Percentiles rank a stretch among this genome's conserved stretches.
phyloP scores from a whole-genome alignment of 352 stramenopile genomes.

The Globisporangium sylvaticum region DNA sequence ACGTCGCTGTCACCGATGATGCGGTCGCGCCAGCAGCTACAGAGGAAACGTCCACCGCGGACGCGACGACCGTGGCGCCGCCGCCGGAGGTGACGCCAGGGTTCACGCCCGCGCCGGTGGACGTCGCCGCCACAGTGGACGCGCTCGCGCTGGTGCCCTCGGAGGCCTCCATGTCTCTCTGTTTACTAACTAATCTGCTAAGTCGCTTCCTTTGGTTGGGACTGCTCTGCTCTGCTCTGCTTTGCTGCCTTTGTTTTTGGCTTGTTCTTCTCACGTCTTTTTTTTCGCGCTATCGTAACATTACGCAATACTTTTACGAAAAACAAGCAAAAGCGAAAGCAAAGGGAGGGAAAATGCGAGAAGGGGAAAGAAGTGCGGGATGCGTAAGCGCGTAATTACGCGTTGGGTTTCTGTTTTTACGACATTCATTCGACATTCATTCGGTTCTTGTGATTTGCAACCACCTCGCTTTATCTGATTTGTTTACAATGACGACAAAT shows the following conservation, averaged over 20 bases:
- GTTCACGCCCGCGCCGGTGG: not conserved
- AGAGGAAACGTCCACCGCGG: conserved; percentile 2
- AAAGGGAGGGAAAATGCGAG: not conserved
- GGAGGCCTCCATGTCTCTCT: conserved; percentile 11
- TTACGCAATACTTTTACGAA: conserved; percentile 4
- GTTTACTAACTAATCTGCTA: not conserved
- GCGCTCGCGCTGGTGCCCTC: conserved; percentile 1
- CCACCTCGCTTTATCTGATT: not conserved
- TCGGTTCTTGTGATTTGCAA: not conserved
- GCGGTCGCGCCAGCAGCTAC: conserved; percentile 4
- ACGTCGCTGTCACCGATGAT: conserved; percentile 10
- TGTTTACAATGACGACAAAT: not conserved
- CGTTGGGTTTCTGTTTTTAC: conserved; percentile 1
- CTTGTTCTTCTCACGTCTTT: conserved; percentile 12
- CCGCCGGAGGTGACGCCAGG: not conserved
- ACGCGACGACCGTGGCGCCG: conserved; percentile 9
- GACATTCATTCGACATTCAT: not conserved
- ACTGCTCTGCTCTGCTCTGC: not conserved
- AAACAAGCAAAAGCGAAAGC: not conserved
- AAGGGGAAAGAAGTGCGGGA: not conserved
- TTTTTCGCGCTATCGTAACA: conserved; percentile 10
- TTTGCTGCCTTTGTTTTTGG: not conserved
- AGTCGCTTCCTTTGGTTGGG: not conserved
- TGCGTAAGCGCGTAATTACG: conserved; percentile 4
- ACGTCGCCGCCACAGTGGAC: not conserved